Base-by-base conservation (phyloP, 805 yeast genomes). In the Zygotorulaspora chibaensis region DNA sequence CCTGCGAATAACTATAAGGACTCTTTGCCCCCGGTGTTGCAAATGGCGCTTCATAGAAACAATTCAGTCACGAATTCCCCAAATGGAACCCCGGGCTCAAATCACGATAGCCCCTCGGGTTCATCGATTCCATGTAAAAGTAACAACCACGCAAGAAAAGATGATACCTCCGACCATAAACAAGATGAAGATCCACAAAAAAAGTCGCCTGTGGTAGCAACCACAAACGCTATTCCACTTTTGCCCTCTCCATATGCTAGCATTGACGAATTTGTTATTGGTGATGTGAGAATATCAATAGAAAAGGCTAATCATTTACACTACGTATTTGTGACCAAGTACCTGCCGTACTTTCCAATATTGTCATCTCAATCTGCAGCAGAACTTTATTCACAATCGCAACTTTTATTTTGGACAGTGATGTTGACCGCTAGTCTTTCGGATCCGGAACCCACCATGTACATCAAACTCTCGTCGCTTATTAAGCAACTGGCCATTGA, bases 401-500 rank as follows among this genome's bases (percentile, higher is more conserved):
- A 86, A 58, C 70, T 89, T 17, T 70, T 90, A 42, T 90, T 90
- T 61, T 90, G 97, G 97, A 78, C 95, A 0, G 91, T 89, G 2
- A 84, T 87, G 72, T 71, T 87, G 37, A 87, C 95, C 0, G 95
- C 96, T 0, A 81, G 93, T 37, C 69, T 84, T 15, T 81, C 95
- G 0, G 96, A 89, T 56, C 91, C 95, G 0, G 91, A 86, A 40
- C 96, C 97, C 2, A 74, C 85, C 0, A 62, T 88, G 38, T 90
- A 90, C 69, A 78, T 79, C 65, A 75, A 84, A 25, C 69, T 89
- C 38, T 84, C 93, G 12, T 79, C 87, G 1, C 71, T 87, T 35
- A 85, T 90, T 54, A 87, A 86, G 58, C 93, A 87, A 58, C 69
- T 89, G 54, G 96, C 96, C 0, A 87, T 87, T 43, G 95, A 87